Percentiles rank a stretch among this genome's conserved stretches.
Evolutionary conservation across 1,284 basidiomycete species (phyloP).

Genomic region (Sanguinoderma infundibulare): DNA sequence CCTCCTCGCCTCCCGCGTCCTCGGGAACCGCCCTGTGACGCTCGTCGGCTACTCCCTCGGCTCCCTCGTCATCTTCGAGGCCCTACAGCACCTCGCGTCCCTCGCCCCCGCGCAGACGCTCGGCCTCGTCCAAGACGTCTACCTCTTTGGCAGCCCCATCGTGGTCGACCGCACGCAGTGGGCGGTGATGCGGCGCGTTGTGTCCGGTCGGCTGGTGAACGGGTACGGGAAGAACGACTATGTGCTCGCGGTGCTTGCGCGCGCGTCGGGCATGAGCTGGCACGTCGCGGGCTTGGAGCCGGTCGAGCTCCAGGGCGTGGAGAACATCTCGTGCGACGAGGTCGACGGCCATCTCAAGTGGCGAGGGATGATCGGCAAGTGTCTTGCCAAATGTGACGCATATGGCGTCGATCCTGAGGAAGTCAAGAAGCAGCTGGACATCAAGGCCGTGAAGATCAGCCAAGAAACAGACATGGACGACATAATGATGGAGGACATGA

Average conservation of each 20-base stretch:
- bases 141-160: conserved; percentile 73
- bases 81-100: conserved; percentile 42
- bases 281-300: conserved; percentile 71
- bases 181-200: conserved; percentile 67
- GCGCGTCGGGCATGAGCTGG: conserved; percentile 67
- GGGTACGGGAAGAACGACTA: conserved; percentile 75
- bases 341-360: conserved; percentile 62
- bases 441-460: conserved; percentile 27
- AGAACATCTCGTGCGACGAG: conserved; percentile 64
- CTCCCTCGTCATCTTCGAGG: conserved; percentile 57
- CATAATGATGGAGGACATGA: conserved; percentile 25
- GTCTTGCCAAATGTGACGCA: conserved; percentile 44
- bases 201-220: conserved; percentile 74
- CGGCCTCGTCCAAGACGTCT: conserved; percentile 74
- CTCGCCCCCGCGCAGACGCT: conserved; percentile 48
- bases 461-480: conserved; percentile 28
- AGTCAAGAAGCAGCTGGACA: conserved; percentile 41
- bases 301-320: conserved; percentile 68
- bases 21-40: conserved; percentile 61
- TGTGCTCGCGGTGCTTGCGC: conserved; percentile 74
- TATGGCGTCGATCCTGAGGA: conserved; percentile 41
- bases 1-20: conserved; percentile 53
- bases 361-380: conserved; percentile 54
- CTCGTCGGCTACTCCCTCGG: conserved; percentile 63
- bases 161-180: conserved; percentile 60